Evolutionary conservation across 148 eudicot species (phyloP).

Genomic region (Rhododendron molle): DNA sequence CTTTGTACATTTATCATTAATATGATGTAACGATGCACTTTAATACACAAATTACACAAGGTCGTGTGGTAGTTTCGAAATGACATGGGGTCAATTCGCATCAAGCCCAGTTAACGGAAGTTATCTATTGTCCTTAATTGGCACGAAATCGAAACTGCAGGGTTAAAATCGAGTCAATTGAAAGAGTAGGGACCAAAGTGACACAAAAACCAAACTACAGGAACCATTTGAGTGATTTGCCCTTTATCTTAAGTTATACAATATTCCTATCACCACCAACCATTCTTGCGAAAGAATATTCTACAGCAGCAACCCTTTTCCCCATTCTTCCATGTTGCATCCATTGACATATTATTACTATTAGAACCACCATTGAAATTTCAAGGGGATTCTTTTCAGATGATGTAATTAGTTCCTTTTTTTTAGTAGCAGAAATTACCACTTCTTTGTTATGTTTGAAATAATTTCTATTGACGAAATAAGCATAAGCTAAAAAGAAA

Average conservation of each 20-base stretch:
- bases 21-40: too few species aligned
- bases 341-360: not conserved
- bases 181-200: too few species aligned
- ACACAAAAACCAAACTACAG: too few species aligned
- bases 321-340: not conserved
- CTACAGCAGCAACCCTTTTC: not conserved
- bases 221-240: too few species aligned
- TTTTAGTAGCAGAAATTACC: not conserved
- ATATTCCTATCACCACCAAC: not conserved
- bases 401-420: not conserved
- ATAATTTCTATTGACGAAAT: not conserved
- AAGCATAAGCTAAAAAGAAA: not conserved
- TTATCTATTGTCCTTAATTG: too few species aligned
- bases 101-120: too few species aligned
- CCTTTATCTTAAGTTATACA: not conserved
- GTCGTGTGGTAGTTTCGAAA: too few species aligned
- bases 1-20: too few species aligned
- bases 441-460: not conserved
- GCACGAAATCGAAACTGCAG: too few species aligned
- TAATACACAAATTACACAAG: too few species aligned
- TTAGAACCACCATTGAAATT: not conserved
- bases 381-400: not conserved
- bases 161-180: too few species aligned
- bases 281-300: not conserved
- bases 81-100: too few species aligned